A percentile compares a stretch with the other conserved stretches of the same genome.
These are phyloP conservation scores for Plantago major DNA, from an alignment of 257 asterid genomes.

Conservation along the genomic window DNA sequence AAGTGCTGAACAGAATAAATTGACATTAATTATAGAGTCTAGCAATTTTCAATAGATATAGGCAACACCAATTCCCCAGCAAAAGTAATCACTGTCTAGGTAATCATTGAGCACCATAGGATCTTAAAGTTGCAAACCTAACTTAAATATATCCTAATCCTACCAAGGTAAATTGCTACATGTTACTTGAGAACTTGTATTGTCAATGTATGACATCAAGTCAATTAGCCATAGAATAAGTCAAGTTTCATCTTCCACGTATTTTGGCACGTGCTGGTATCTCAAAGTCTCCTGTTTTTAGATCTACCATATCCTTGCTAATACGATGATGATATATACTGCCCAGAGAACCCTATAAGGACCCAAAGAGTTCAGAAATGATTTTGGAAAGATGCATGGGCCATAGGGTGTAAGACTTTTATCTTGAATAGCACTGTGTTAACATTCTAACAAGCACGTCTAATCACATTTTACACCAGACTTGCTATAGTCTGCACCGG, in stretches of 20 bases:
- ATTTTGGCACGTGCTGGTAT: neutral
- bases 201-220: constrained; percentile 2
- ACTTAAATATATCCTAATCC: constrained; percentile 4
- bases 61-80: constrained; percentile 9
- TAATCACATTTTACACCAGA: too few relatives aligned
- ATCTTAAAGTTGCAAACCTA: constrained; percentile 10
- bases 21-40: constrained; percentile 21
- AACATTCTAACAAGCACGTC: too few relatives aligned
- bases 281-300: neutral
- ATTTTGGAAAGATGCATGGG: too few relatives aligned
- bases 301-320: neutral
- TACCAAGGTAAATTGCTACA: constrained; percentile 1
- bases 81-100: constrained; percentile 16
- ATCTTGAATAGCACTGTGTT: too few relatives aligned
- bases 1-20: constrained; percentile 64
- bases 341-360: neutral
- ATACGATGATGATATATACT: neutral
- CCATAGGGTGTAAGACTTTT: too few relatives aligned
- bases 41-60: constrained; percentile 10
- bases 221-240: constrained; percentile 4
- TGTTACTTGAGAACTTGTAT: neutral
- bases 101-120: constrained; percentile 4
- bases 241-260: neutral
- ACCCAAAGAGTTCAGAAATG: too few relatives aligned
- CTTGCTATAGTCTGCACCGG: too few relatives aligned